Base-by-base conservation (phyloP, 805 yeast genomes). In the Tetrapisispora arboricola region DNA sequence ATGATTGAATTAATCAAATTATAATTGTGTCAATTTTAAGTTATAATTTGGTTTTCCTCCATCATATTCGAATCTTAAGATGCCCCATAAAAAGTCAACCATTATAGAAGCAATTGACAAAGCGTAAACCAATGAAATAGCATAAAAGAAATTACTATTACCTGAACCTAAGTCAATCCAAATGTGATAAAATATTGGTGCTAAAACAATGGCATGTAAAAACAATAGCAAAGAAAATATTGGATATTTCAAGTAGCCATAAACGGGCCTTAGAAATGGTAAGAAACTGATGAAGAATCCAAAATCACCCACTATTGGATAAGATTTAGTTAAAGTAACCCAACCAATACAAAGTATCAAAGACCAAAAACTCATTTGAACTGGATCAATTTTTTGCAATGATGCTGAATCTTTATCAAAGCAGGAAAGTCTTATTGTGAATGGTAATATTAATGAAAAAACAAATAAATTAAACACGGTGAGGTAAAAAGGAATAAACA, bases 161-260 rank as follows among this genome's bases (percentile, higher is more conserved):
- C 98, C 99, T 25, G 92, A 85, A 12, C 96, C 96, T 43, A 85
- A 69, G 44, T 80, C 82, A 49, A 90, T 84, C 99, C 99, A 92
- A 44, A 92, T 73, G 60, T 86, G 86, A 65, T 87, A 87, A 58
- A 90, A 92, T 9, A 85, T 78, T 2, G 97, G 96, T 5, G 92
- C 76, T 36, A 92, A 68, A 2, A 84, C 67, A 18, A 83, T 61
- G 18, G 80, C 68, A 45, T 73, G 78, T 7, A 74, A 47, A 36
- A 83, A 64, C 8, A 77, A 68, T 32, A 84, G 59, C 2, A 70
- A 68, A 27, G 76, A 70, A 19, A 78, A 61, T 36, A 73, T 50
- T 6, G 69, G 65, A 49, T 73, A 73, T 39, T 67, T 63, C 44
- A 76, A 49, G 45, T 66, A 68, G 30, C 67, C 68, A 45, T 73